Evolutionary conservation across 1,139 yeast genomes (phyloP), one percentile per base, ranked within the genome.

Genomic region (Pichia sp.): DNA sequence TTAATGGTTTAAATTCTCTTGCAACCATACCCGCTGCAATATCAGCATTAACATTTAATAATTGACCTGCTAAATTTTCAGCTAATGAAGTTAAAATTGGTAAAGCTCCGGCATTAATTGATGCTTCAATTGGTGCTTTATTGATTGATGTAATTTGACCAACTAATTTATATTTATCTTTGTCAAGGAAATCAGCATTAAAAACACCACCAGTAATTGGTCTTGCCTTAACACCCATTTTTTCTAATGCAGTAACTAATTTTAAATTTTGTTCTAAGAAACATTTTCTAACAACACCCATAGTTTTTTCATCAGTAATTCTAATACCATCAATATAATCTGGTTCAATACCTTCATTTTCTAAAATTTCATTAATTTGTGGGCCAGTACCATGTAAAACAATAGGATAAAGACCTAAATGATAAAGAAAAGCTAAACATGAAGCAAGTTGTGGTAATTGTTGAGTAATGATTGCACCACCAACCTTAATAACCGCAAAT

Each of bases 341-440:
- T 2, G 99, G 98, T 63, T 87, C 96, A 35, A 94, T 89, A 28
- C 97, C 97, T 65, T 87, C 96, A 42, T 83, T 82, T 66, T 92
- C 98, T 51, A 92, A 74, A 55, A 89, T 78, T 58, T 86, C 95
- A 62, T 92, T 92, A 68, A 92, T 94, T 67, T 92, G 99, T 11
- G 99, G 99, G 26, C 99, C 99, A 2, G 98, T 92, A 36, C 99
- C 99, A 63, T 92, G 99, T 50, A 94, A 75, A 24, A 92, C 96
- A 52, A 92, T 87, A 23, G 99, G 99, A 61, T 90, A 92, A 54
- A 92, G 76, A 8, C 99, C 99, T 47, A 92, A 96, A 63, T 94
- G 99, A 70, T 92, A 92, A 55, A 92, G 73, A 65, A 92, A 92
- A 6, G 98, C 97, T 52, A 92, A 71, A 60, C 97, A 90, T 1